phyloP scores from a whole-genome alignment of 1,284 basidiomycete genomes.

The Bjerkandera adusta region DNA sequence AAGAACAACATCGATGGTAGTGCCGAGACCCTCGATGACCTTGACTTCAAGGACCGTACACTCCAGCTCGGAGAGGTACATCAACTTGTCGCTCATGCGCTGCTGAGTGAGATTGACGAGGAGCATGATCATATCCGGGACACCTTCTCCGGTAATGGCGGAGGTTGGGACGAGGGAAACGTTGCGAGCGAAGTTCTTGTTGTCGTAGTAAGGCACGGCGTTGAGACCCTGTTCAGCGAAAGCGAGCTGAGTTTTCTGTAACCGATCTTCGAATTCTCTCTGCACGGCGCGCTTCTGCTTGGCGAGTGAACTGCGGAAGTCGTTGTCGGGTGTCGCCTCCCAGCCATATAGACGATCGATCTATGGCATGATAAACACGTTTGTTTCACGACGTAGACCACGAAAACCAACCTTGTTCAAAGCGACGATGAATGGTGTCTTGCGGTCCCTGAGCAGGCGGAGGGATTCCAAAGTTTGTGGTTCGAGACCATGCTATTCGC shows the following conservation, averaged over 20 bases:
- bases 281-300: conserved; percentile 82
- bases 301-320: conserved; percentile 90
- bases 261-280: conserved; percentile 92
- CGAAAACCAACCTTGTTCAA: conserved; percentile 79
- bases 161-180: conserved; percentile 98
- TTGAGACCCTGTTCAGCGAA: conserved; percentile 99
- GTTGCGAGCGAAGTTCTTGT: conserved; percentile 93
- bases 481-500: conserved; percentile 88
- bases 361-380: conserved; percentile 36
- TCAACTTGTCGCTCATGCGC: conserved; percentile 95
- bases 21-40: conserved; percentile 97
- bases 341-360: conserved; percentile 98
- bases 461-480: conserved; percentile 97
- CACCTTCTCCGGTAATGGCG: conserved; percentile 96
- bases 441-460: conserved; percentile 88
- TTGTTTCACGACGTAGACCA: background rate
- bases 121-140: conserved; percentile 99
- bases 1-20: conserved; percentile 96
- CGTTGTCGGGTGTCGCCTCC: conserved; percentile 88
- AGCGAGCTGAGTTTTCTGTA: conserved; percentile 83
- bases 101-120: conserved; percentile 97
- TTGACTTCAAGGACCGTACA: conserved; percentile 99
- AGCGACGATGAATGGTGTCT: conserved; percentile 99
- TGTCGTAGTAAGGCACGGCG: conserved; percentile 94
- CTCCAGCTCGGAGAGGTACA: conserved; percentile 98